Evolutionary conservation across 2,329 filamentous ascomycete genomes (phyloP), one percentile per base, ranked within the genome.

Genomic region (Alternaria panax): DNA sequence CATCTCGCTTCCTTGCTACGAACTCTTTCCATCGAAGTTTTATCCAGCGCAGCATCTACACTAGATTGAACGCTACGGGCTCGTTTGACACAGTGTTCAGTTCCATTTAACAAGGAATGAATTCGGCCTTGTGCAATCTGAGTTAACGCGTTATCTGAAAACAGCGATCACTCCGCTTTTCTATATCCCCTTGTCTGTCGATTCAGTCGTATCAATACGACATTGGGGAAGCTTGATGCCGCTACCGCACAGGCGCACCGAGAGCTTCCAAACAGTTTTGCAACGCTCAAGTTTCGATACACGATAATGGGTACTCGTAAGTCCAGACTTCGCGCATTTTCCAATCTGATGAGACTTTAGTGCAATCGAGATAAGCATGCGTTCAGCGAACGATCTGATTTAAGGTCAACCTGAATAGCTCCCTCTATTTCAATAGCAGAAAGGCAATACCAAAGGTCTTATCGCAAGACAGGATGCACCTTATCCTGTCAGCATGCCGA

Each of bases 241-340:
- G 78, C 77, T 30, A 78, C 82, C 25, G 80, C 80, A 4, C 81
- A 80, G 52, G 78, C 80, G 1, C 79, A 82, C 54, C 78, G 83
- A 66, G 81, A 82, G 62, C 79, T 4, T 83, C 81, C 70, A 79
- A 81, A 58, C 78, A 77, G 25, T 77, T 82, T 7, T 82, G 81
- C 54, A 73, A 75, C 36, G 66, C 78, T 24, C 81, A 80, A 67
- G 70, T 75, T 28, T 66, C 65, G 32, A 72, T 76, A 66, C 69
- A 72, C 61, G 71, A 73, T 45, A 71, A 72, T 20, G 71, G 70
- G 20, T 42, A 64, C 0, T 67, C 73, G 14, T 69, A 63, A 67
- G 51, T 73, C 79, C 6, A 75, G 79, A 45, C 64, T 82, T n/a
- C 76, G 78, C 42, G 80, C 59, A 74, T 79, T 20, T 74, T 71